Evolutionary conservation across 768 basidiomycete genomes (phyloP), one percentile per base, ranked within the genome.

Genomic region (Hygrophorus russula): DNA sequence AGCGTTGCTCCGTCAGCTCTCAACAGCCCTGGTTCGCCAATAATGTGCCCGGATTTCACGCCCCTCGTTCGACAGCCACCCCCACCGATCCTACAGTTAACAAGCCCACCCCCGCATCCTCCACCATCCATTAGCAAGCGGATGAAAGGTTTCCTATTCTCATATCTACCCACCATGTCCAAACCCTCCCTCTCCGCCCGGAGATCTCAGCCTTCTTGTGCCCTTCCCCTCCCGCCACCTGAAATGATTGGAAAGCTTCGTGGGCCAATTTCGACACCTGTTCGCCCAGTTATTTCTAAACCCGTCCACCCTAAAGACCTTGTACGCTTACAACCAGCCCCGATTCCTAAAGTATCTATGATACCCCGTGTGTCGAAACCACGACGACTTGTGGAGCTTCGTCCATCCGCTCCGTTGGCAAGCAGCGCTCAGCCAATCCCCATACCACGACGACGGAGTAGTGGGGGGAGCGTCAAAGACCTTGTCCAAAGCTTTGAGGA

Each of bases 381-480:
- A 14, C 62, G 63, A 52, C 63, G 77, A 36, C 53, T 82, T 9
- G 74, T 81, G 2, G 69, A 82, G 39, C 62, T 84, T 30, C 71
- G 74, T 39, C 67, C 63, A 17, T 61, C 70, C 11, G 57, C 66
- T 5, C 61, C 66, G 12, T 57, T 59, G 2, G 53, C 53, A 13
- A 49, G 52, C 13, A 49, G 52, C 13, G 41, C 53, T 15, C 49
- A 46, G n/a, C 48, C 51, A 1, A 51, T 52, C 19, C 44, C 48
- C 8, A 48, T 55, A 1, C 49, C 56, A 17, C 57, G 63, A 36
- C 64, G 63, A n/a, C 62, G 83, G 45, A 77, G 73, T 46, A 83
- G 84, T 52, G 74, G 73, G 11, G 68, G 71, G 40, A 85, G 82
- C 51, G 85, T 88, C 45, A 83, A 72, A 59, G 83, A 87, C 41